Evolutionary conservation across 2,329 filamentous ascomycete genomes (phyloP), one percentile per base, ranked within the genome.

Genomic region (Apiospora malaysiana): DNA sequence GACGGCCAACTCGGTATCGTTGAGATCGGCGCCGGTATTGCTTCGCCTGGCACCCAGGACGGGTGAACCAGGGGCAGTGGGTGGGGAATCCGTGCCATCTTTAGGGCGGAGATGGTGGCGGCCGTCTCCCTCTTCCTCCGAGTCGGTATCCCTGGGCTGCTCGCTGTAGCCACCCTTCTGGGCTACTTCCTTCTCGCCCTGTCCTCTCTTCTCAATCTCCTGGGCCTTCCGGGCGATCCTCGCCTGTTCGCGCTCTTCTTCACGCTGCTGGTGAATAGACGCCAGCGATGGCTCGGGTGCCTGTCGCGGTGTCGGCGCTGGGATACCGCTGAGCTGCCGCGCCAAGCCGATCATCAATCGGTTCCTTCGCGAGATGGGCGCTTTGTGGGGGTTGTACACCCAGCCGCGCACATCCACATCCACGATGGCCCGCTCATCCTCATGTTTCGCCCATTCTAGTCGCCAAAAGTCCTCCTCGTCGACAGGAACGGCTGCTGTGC

Each of bases 321-420:
- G 92, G 46, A 99, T 90, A 0, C 96, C 96, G 76, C 94, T 97
- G 56, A 99, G 84, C 77, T 96, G 92, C 69, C 95, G 88, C 18
- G 95, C 95, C 32, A 98, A 85, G 0, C 95, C 94, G 69, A 99
- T 90, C 76, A 98, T 85, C 72, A 98, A 85, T 47, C 96, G 89
- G 77, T 98, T 97, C 77, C 94, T 94, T 75, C 95, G 89, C 37
- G 90, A 95, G 88, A 98, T 91, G 4, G 94, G 94, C 0, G 94
- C 94, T 74, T 87, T 88, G 77, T 95, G 93, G 23, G 95, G 95
- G 49, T 91, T 90, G 81, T 97, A 99, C 68, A 98, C 89, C 96
- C 97, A 99, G 18, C 96, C 96, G 75, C 95, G 89, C 32, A 99
- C 94, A 79, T 99, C 95, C 7, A 98, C 94, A 78, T 98, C 95